Evolutionary conservation across 805 yeast species (phyloP), one percentile per base, ranked within the genome.

Genomic region (Candida koratica): DNA sequence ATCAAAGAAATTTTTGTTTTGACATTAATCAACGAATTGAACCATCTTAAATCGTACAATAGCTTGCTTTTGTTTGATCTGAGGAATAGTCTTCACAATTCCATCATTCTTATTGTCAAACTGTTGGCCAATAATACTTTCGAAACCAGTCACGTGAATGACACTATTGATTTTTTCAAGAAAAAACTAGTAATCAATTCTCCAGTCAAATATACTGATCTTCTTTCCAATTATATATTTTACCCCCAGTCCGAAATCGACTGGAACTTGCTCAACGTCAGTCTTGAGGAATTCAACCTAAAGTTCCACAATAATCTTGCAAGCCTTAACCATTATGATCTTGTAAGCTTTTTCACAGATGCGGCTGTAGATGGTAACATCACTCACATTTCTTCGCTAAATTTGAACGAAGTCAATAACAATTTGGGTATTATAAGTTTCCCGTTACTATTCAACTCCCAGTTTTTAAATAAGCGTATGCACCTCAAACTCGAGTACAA

Each of bases 61-160:
- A 45, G 44, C 19, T 42, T 57, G 22, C 32, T 50, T 17, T 47
- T 61, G 3, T 64, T 45, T 40, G 50, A 67, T 23, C 59, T 64
- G 43, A 64, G 64, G 33, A 63, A 67, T 41, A 58, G 61, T 17
- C 50, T 76, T 7, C 81, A 77, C 43, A 74, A 75, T 48, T 64
- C 78, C 0, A 69, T 75, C 13, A 75, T 76, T 11, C 59, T 75
- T 45, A 65, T 73, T 6, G 75, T 74, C 45, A 73, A 71, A 29
- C 41, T 42, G 16, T 27, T 27, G 20, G 30, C 30, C 17, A 20
- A 27, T 13, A 25, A 5, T 25, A 25, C 15, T 11, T n/a, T 11
- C 12, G 26, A n/a, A 6, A 24, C 26, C 7, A 24, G 14, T n/a
- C 9, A 20, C 9, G 10, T 11, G 4, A n/a, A n/a, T 28, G 31